Evolutionary conservation across 345 rosid genomes (phyloP), one percentile per base, ranked within the genome.

Genomic region (Firmiana major): DNA sequence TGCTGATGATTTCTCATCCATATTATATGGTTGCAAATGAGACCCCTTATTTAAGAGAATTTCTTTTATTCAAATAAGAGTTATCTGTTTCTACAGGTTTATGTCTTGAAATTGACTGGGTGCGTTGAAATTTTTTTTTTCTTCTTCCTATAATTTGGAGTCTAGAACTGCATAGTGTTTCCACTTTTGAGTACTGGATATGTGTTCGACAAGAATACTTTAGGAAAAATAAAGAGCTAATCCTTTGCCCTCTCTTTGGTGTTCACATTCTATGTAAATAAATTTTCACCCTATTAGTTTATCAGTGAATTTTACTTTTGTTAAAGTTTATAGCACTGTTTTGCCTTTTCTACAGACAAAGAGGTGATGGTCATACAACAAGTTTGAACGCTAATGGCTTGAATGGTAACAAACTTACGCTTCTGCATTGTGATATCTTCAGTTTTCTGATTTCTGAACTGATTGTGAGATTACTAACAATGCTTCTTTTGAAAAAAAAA

Each of bases 281-380:
- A 42, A 9, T 49, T 12, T 12, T 74, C 60, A 66, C 34, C 11
- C 59, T 31, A 24, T 49, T 28, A 60, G 15, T 66, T 78, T 63
- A 63, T 38, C 24, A 17, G 16, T 74, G 68, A 57, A 69, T 4
- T 72, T 76, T 36, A 24, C 57, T 31, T 75, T 13, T 43, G n/a
- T 58, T 24, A 74, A 69, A 58, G 63, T 45, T 70, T 26, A 73
- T 75, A 71, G 31, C 63, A 63, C 15, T 63, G 19, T 63, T 75
- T 76, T 77, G 31, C 67, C 42, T 80, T 77, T 67, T 79, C 79
- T 87, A 81, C 89, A 96, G 99, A 83, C 94, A 83, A 71, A 88
- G 91, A 87, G 88, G 88, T 76, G 92, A 88, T 16, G 79, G 75
- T 75, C 74, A 40, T 73, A 24, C 82, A 77, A 73, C 87, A 49